phyloP scores from a whole-genome alignment of 2,329 filamentous ascomycete species.

The Curvularia sp. region DNA sequence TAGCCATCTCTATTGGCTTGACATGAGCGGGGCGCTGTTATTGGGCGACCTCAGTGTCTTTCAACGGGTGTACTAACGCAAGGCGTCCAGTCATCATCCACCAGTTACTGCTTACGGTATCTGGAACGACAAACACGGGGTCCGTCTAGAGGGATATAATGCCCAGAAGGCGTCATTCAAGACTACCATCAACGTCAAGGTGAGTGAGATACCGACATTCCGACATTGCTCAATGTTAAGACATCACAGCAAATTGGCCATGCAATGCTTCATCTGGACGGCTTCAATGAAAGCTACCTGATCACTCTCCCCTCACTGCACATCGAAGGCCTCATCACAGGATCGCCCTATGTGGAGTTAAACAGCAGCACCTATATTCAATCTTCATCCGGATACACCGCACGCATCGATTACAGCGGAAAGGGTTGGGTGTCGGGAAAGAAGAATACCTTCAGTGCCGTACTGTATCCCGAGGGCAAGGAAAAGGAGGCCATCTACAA shows the following conservation, averaged over 20 bases:
- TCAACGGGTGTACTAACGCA: slow-evolving; percentile 16
- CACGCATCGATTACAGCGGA: slow-evolving; percentile 91
- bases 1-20: background rate
- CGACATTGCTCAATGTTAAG: slow-evolving; percentile 8
- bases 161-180: slow-evolving; percentile 96
- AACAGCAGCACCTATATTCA: slow-evolving; percentile 85
- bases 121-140: slow-evolving; percentile 81
- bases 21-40: background rate
- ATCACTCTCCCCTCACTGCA: slow-evolving; percentile 91
- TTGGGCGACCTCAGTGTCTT: background rate
- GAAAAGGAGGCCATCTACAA: slow-evolving; percentile 81
- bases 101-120: slow-evolving; percentile 95
- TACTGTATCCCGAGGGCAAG: slow-evolving; percentile 71
- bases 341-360: slow-evolving; percentile 88
- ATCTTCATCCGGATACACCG: slow-evolving; percentile 83
- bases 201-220: slow-evolving; percentile 3
- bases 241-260: slow-evolving; percentile 76
- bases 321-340: slow-evolving; percentile 90
- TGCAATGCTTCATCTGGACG: slow-evolving; percentile 78
- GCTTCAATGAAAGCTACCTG: slow-evolving; percentile 75
- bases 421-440: slow-evolving; percentile 95
- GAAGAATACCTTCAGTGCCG: slow-evolving; percentile 87
- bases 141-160: slow-evolving; percentile 83
- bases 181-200: slow-evolving; percentile 89
- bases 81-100: slow-evolving; percentile 74